These are phyloP conservation scores for Alopecurus myosuroides DNA, from an alignment of 176 grass and related monocot genomes.

Conservation along the genomic window DNA sequence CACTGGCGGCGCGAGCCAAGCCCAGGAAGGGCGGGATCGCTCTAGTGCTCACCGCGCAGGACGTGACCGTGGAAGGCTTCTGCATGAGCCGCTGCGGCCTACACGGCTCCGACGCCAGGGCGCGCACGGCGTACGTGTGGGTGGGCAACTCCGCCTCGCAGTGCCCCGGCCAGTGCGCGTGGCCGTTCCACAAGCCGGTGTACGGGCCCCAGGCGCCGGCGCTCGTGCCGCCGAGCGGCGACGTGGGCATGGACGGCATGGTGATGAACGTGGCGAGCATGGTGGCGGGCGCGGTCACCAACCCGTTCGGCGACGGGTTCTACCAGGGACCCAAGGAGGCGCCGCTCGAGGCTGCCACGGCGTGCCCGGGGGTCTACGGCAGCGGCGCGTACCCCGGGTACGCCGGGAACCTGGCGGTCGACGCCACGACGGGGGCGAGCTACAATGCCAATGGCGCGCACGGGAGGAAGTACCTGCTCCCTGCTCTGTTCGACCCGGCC, in stretches of 20 bases:
- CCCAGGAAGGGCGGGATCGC: constrained; percentile 33
- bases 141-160: constrained; percentile 64
- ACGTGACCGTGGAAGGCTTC: constrained; percentile 77
- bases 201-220: constrained; percentile 76
- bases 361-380: constrained; percentile 65
- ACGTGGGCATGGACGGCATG: constrained; percentile 69
- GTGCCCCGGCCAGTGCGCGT: constrained; percentile 79
- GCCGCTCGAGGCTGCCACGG: constrained; percentile 69
- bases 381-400: constrained; percentile 68
- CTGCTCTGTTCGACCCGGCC: constrained; percentile 60
- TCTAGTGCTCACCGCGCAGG: constrained; percentile 70
- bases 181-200: constrained; percentile 79
- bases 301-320: constrained; percentile 70
- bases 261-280: constrained; percentile 79
- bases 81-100: constrained; percentile 75
- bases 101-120: constrained; percentile 34
- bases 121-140: constrained; percentile 45
- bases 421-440: constrained; percentile 51
- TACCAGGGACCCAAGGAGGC: constrained; percentile 63
- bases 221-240: constrained; percentile 55
- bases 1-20: constrained; percentile 36
- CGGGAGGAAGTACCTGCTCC: constrained; percentile 77
- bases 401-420: constrained; percentile 55
- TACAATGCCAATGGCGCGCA: constrained; percentile 66
- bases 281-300: constrained; percentile 60